Percentiles rank a stretch among this genome's conserved stretches.
Evolutionary conservation across 108 stramenopile genomes (phyloP).

Genomic region (Conticribra guillardii): DNA sequence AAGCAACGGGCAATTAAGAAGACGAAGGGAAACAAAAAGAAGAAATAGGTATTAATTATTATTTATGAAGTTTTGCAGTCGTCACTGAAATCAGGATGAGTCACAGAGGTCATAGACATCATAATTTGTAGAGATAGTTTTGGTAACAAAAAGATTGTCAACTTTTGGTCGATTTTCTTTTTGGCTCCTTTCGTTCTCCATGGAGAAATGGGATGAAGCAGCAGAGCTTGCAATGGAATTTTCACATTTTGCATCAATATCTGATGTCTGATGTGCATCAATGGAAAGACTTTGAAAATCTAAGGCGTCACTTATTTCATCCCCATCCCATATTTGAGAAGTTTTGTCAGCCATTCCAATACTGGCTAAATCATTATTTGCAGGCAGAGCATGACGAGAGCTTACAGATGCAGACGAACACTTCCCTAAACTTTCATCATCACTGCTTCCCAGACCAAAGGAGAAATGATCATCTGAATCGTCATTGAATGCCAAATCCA

Average conservation of each 20-base stretch:
- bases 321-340: not conserved
- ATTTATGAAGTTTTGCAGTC: not conserved
- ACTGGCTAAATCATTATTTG: not conserved
- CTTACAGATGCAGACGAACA: no score
- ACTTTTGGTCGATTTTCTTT: not conserved
- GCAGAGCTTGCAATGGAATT: not conserved
- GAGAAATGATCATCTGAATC: no score
- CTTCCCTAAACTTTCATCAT: no score
- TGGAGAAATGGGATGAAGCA: no score
- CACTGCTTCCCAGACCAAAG: no score
- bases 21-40: constrained; percentile 77
- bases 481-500: not conserved
- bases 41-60: constrained; percentile 54
- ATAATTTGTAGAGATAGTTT: not conserved
- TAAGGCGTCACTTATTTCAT: not conserved
- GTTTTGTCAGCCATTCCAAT: not conserved
- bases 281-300: constrained; percentile 18
- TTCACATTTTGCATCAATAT: not conserved
- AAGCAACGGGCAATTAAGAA: constrained; percentile 90
- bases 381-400: not conserved
- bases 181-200: no score
- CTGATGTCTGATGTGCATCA: not conserved
- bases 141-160: not conserved
- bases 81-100: not conserved
- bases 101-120: constrained; percentile 4